Evolutionary conservation across 2,329 filamentous ascomycete species (phyloP).

Genomic region (Aspergillus pseudoviridinutans): DNA sequence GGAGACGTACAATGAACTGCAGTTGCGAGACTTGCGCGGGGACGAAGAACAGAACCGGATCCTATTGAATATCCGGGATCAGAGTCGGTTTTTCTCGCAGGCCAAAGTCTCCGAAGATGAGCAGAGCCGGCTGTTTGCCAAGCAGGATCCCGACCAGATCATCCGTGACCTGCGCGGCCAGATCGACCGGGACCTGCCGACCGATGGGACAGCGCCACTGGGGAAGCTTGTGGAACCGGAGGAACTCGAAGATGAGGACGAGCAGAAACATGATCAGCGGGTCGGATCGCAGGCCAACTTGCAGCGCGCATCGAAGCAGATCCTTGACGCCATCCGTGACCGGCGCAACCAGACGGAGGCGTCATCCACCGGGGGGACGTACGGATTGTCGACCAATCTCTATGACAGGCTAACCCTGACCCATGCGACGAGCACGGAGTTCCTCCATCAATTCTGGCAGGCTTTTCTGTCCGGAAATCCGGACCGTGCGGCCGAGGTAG

Average conservation of each 20-base stretch:
- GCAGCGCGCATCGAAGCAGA: constrained; percentile 52
- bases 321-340: constrained; percentile 55
- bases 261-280: constrained; percentile 49
- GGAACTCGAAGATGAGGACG: constrained; percentile 57
- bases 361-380: constrained; percentile 33
- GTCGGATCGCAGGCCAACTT: constrained; percentile 69
- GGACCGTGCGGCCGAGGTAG: constrained; percentile 73
- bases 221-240: constrained; percentile 57
- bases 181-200: constrained; percentile 43
- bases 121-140: constrained; percentile 57
- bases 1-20: constrained; percentile 68
- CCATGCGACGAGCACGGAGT: constrained; percentile 90
- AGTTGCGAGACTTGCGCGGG: constrained; percentile 74
- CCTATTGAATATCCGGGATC: constrained; percentile 81
- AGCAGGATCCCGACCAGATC: constrained; percentile 67
- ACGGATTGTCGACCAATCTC: constrained; percentile 47
- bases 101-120: constrained; percentile 38
- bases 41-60: constrained; percentile 72
- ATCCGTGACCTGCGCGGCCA: constrained; percentile 62
- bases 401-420: constrained; percentile 67
- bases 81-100: constrained; percentile 72
- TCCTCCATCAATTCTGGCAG: constrained; percentile 95
- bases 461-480: constrained; percentile 86
- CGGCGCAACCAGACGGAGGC: constrained; percentile 48
- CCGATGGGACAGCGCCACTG: constrained; percentile 64